A percentile compares a stretch with the other conserved stretches of the same genome.
Conservation (phyloP, 352 stramenopile species). For the Aphanomyces invadans region DNA sequence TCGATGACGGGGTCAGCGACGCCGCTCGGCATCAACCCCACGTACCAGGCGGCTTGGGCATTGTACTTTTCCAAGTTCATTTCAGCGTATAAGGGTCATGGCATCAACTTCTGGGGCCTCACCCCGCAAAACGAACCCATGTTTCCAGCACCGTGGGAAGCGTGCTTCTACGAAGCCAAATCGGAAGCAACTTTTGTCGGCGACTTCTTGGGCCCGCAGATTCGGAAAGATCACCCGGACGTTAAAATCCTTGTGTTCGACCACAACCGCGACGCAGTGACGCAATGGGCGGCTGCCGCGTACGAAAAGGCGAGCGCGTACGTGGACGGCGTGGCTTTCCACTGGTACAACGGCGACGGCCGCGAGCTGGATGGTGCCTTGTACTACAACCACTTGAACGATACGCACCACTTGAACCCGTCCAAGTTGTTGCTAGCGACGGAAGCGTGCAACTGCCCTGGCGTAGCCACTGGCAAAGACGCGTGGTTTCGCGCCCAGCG, state of each 20-base stretch:
- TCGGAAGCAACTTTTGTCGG: constrained; percentile 74
- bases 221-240: constrained; percentile 77
- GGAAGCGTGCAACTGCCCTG: constrained; percentile 71
- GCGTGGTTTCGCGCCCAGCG: constrained; percentile 82
- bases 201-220: constrained; percentile 73
- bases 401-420: constrained; percentile 58
- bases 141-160: constrained; percentile 63
- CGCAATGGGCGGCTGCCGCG: constrained; percentile 63
- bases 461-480: constrained; percentile 41
- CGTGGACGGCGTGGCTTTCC: constrained; percentile 86
- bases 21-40: constrained; percentile 42
- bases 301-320: constrained; percentile 59
- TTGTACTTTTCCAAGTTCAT: constrained; percentile 92
- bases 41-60: constrained; percentile 66
- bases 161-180: constrained; percentile 44
- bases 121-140: constrained; percentile 89
- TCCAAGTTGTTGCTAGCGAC: constrained; percentile 57
- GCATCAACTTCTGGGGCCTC: constrained; percentile 81
- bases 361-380: constrained; percentile 63
- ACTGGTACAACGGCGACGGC: constrained; percentile 71
- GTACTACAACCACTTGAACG: constrained; percentile 64
- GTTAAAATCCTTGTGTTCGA: constrained; percentile 90
- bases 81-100: constrained; percentile 77
- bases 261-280: constrained; percentile 78
- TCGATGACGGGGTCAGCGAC: constrained; percentile 53